A percentile compares a stretch with the other conserved stretches of the same genome.
Conservation (phyloP, 495 filamentous ascomycete genomes). For the Tirmania nivea region DNA sequence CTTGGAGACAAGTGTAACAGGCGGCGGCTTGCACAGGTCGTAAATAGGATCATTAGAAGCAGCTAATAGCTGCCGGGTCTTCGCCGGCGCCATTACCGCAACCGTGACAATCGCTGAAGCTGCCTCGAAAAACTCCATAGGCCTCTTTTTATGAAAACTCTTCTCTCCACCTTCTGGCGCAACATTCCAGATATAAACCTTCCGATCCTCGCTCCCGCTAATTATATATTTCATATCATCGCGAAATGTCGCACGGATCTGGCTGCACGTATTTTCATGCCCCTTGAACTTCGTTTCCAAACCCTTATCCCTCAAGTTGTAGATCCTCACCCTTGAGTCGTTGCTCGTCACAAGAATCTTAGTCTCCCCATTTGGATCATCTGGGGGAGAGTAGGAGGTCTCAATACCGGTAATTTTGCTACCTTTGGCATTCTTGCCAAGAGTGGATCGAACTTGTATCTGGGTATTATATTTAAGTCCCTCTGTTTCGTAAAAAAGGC, state of each 20-base stretch:
- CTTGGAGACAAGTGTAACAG: slow-evolving; percentile 60
- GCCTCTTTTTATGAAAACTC: slow-evolving; percentile 40
- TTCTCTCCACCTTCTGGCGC: slow-evolving; percentile 34
- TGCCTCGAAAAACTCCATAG: slow-evolving; percentile 72
- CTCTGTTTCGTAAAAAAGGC: slow-evolving; percentile 88
- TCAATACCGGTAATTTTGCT: slow-evolving; percentile 95
- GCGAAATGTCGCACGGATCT: slow-evolving; percentile 75
- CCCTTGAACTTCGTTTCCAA: slow-evolving; percentile 82
- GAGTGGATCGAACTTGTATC: slow-evolving; percentile 70
- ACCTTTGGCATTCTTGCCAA: slow-evolving; percentile 83
- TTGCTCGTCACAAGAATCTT: slow-evolving; percentile 87
- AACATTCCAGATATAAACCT: slow-evolving; percentile 73
- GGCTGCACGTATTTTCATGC: slow-evolving; percentile 75
- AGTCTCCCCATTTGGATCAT: slow-evolving; percentile 44
- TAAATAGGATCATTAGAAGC: slow-evolving; percentile 79
- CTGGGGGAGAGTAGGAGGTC: slow-evolving; percentile 40
- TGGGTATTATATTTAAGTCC: slow-evolving; percentile 64
- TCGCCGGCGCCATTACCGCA: slow-evolving; percentile 61
- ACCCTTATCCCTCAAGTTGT: slow-evolving; percentile 62
- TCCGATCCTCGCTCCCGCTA: slow-evolving; percentile 79
- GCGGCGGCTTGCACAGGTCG: slow-evolving; percentile 89
- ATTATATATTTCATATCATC: slow-evolving; percentile 77
- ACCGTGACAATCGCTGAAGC: slow-evolving; percentile 75
- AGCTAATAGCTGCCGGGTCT: slow-evolving; percentile 53
- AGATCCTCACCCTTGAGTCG: slow-evolving; percentile 81